Percentiles rank a stretch among this genome's conserved stretches.
Conservation (phyloP, 148 eudicot genomes). For the Limonium bicolor region DNA sequence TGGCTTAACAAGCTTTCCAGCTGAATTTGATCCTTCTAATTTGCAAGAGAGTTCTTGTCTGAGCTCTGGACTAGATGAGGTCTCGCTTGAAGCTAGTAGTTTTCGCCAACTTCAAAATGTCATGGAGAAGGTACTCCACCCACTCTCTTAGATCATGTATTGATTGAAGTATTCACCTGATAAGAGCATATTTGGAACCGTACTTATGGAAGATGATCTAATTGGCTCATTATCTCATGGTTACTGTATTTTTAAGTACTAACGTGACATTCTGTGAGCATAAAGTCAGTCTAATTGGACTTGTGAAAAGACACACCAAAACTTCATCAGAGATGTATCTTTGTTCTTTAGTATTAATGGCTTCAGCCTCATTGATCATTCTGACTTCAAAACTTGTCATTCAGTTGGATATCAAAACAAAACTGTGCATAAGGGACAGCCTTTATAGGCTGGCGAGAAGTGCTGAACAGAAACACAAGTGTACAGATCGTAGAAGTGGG, state of each 20-base stretch:
- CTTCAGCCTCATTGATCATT: too few relatives aligned
- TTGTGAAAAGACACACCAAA: too few relatives aligned
- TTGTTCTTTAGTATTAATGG: too few relatives aligned
- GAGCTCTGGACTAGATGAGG: conserved; percentile 51
- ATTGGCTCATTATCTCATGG: too few relatives aligned
- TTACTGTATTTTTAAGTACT: too few relatives aligned
- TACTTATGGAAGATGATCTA: too few relatives aligned
- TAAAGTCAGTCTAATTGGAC: too few relatives aligned
- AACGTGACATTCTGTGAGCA: too few relatives aligned
- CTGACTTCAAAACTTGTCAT: conserved; percentile 18
- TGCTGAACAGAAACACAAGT: conserved; percentile 61
- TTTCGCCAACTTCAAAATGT: conserved; percentile 73
- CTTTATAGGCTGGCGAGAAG: conserved; percentile 82
- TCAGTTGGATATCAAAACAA: conserved; percentile 70
- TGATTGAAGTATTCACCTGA: too few relatives aligned
- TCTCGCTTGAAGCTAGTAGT: conserved; percentile 57
- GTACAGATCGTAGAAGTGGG: conserved; percentile 21
- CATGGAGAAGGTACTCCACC: conserved; percentile 56
- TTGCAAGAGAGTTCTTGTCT: conserved; percentile 37
- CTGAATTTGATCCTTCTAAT: conserved; percentile 36
- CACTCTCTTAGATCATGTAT: too few relatives aligned
- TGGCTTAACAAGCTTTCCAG: conserved; percentile 18
- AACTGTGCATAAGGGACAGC: conserved; percentile 81
- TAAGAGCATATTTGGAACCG: too few relatives aligned
- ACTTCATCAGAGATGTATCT: too few relatives aligned